Percentiles rank a stretch among this genome's conserved stretches.
Conservation (phyloP, 2,329 filamentous ascomycete genomes). For the Tothia fuscella region DNA sequence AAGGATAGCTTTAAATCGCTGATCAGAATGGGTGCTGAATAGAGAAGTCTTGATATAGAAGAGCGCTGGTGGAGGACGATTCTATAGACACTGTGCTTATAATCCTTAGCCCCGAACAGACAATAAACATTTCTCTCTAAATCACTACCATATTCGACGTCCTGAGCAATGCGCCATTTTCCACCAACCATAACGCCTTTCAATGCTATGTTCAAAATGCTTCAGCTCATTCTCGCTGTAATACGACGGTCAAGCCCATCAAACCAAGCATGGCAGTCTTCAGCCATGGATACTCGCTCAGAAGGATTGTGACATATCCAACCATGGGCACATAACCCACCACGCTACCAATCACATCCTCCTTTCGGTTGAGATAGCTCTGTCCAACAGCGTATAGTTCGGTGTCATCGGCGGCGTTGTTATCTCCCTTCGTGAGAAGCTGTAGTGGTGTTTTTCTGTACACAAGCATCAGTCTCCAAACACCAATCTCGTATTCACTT, state of each 20-base stretch:
- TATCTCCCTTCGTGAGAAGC: slow-evolving; percentile 93
- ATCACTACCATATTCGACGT: too few relatives aligned
- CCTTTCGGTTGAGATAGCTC: slow-evolving; percentile 66
- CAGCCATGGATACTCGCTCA: slow-evolving; percentile 92
- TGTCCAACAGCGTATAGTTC: slow-evolving; percentile 80
- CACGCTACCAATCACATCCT: slow-evolving; percentile 89
- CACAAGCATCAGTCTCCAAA: too few relatives aligned
- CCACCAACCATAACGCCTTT: too few relatives aligned
- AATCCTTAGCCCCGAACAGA: too few relatives aligned
- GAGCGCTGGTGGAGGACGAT: too few relatives aligned
- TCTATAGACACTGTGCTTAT: too few relatives aligned
- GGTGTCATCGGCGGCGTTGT: slow-evolving; percentile 87
- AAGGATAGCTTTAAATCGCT: too few relatives aligned
- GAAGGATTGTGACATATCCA: slow-evolving; percentile 66
- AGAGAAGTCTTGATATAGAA: too few relatives aligned
- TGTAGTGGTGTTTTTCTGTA: slow-evolving; percentile 39
- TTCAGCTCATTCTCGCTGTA: slow-evolving; percentile 66
- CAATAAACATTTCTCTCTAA: too few relatives aligned
- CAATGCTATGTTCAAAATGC: too few relatives aligned
- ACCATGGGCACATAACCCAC: slow-evolving; percentile 51
- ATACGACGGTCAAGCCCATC: slow-evolving; percentile 86
- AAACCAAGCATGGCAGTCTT: slow-evolving; percentile 90
- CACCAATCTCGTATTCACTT: slow-evolving; percentile 9
- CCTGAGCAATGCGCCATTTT: too few relatives aligned
- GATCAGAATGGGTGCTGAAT: too few relatives aligned